phyloP scores from a whole-genome alignment of 805 yeast genomes.

The Clavispora asparagi region DNA sequence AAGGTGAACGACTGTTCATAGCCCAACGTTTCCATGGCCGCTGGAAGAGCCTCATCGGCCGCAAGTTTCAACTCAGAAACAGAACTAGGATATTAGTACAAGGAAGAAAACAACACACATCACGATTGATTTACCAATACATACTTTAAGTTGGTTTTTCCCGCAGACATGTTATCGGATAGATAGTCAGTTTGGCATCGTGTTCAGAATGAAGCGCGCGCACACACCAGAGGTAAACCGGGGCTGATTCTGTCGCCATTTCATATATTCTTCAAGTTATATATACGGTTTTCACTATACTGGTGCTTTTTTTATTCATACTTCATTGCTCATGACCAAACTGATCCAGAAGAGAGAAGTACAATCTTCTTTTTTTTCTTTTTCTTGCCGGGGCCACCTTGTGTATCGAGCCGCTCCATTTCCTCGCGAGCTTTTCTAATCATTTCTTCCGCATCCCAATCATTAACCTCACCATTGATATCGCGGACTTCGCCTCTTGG shows the following conservation, averaged over 20 bases:
- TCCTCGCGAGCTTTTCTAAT: constrained; percentile 48
- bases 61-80: constrained; percentile 43
- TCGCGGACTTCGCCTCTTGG: constrained; percentile 35
- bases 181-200: not conserved
- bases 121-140: constrained; percentile 4
- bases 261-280: not conserved
- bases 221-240: not conserved
- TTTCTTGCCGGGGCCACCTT: constrained; percentile 19
- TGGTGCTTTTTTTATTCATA: not conserved
- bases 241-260: not conserved
- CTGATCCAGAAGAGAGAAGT: constrained; percentile 20
- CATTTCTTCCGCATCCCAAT: constrained; percentile 48
- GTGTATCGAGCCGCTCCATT: constrained; percentile 26
- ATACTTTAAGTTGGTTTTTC: constrained; percentile 21
- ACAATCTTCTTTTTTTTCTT: constrained; percentile 42
- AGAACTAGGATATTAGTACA: constrained; percentile 28
- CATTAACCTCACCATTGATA: constrained; percentile 24
- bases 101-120: not conserved
- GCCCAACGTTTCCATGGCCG: constrained; percentile 38
- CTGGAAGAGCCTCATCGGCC: constrained; percentile 45
- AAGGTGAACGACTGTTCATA: constrained; percentile 43
- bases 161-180: constrained; percentile 6
- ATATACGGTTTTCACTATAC: not conserved
- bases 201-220: not conserved
- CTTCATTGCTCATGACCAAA: not conserved